Base-by-base conservation (phyloP, 352 stramenopile species). In the Aphanomyces cochlioides region DNA sequence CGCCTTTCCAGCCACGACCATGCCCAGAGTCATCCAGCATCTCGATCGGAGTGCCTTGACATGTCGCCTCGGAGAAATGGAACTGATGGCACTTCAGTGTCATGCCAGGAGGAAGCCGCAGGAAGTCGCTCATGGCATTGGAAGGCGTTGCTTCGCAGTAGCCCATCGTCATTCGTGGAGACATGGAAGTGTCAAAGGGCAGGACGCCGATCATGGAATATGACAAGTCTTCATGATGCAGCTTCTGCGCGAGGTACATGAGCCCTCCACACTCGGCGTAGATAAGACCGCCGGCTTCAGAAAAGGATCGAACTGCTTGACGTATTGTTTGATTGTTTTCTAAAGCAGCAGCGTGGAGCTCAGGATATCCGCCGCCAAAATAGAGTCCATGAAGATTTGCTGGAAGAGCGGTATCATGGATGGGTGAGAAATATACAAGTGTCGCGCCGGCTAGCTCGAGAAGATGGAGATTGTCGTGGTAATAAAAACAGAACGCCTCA, bases 311-410 rank as follows among this genome's bases (percentile, higher is more conserved):
- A 17, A 78, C 66, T 17, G 69, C 68, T n/a, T 34, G 7, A 7
- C 64, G 50, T 19, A 78, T 56, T 0, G 36, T n/a, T 41, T n/a
- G 47, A 67, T 78, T 78, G 4, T 34, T 28, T 37, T 76, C 56
- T 21, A 78, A 59, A 6, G 37, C 39, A 19, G 34, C 41, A 6
- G 56, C 74, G 64, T 78, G 60, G 5, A 78, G 57, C 47, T 78
- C 74, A 12, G 74, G 74, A 48, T 78, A 78, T 5, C 74, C 74
- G 38, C 74, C 74, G 15, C 74, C 74, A 67, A 78, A 65, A 48
- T 76, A 76, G 37, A 78, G 15, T 0, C 41, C 74, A 76, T 76
- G 71, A 8, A 76, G 17, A 12, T 28, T 45, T n/a, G 60, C 7
- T 48, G 74, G 74, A 40, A 78, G 45, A 3, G 28, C 19, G 7